Evolutionary conservation across 2,329 filamentous ascomycete genomes (phyloP).

Genomic region (Penicillium sp.): DNA sequence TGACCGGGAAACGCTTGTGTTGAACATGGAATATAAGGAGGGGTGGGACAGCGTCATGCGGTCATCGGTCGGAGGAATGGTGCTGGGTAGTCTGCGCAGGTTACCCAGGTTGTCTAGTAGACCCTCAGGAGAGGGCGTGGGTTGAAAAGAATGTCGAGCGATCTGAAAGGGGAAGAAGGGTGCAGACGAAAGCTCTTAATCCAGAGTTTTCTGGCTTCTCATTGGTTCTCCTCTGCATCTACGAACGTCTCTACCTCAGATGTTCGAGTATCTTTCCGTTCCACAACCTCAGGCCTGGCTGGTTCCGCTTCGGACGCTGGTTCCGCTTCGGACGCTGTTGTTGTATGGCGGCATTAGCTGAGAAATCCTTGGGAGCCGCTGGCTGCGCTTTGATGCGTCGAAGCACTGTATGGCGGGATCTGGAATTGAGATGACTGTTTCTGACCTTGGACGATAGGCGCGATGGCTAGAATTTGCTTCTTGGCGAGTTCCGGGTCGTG

Average conservation of each 20-base stretch:
- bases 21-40: conserved; percentile 23
- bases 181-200: not conserved
- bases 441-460: conserved; percentile 81
- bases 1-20: conserved; percentile 25
- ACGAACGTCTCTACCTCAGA: conserved; percentile 45
- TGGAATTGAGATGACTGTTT: conserved; percentile 55
- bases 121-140: conserved; percentile 2
- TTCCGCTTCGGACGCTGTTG: conserved; percentile 8
- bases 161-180: not conserved
- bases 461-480: conserved; percentile 82
- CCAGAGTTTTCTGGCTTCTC: not conserved
- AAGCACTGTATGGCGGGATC: conserved; percentile 52
- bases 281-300: conserved; percentile 20
- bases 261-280: conserved; percentile 41
- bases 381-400: conserved; percentile 3
- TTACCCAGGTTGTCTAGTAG: conserved; percentile 22
- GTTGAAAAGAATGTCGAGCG: not conserved
- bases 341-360: conserved; percentile 19
- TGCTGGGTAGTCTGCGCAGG: conserved; percentile 21
- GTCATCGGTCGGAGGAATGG: conserved; percentile 4
- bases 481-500: conserved; percentile 67
- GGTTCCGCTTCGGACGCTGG: conserved; percentile 6
- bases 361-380: conserved; percentile 6
- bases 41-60: not conserved
- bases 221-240: conserved; percentile 38